Base-by-base conservation (phyloP, 768 basidiomycete species). In the Lactarius pseudohatsudake region DNA sequence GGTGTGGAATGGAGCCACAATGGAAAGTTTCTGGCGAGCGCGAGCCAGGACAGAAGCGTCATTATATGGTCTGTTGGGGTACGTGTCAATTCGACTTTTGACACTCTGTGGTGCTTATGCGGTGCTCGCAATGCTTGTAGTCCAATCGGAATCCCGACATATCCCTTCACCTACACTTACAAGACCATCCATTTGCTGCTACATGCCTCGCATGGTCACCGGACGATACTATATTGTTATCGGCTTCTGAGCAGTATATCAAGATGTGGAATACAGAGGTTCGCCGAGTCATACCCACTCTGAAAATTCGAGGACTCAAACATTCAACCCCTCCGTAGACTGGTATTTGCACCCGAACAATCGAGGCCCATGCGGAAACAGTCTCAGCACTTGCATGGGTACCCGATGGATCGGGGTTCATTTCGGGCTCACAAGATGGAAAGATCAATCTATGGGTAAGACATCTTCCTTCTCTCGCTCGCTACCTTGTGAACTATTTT, bases 191-290 rank as follows among this genome's bases (percentile, higher is more conserved):
- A 32, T 90, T 90, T 74, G 75, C 87, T 10, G 88, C 98, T 3
- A 88, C 87, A 56, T 89, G 87, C 71, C 78, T 99, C 65, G 88
- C 94, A 1, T 99, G 96, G 96, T 98, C 97, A 32, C 81, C 89
- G 59, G 94, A 98, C 72, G 94, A 96, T 73, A 79, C 85, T 26
- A 82, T 91, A 69, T 79, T 99, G 66, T 82, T 97, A 54, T 94
- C 94, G 7, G 88, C 90, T 47, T 83, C 93, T 28, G 95, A 98
- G 69, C 81, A 88, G 57, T 76, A 79, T 58, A 88, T 99, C 75
- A 89, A 90, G 78, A 81, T 98, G 73, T 99, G 95, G 94, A 89
- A 96, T 75, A 82, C 88, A 43, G 86, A 89, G 85, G 96, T 95
- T 74, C 73, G 38, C 20, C 28, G 36, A 40, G 59, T 57, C 30